These are phyloP conservation scores for Pterocarpus santalinus DNA, from an alignment of 306 rosid genomes.

Conservation along the genomic window DNA sequence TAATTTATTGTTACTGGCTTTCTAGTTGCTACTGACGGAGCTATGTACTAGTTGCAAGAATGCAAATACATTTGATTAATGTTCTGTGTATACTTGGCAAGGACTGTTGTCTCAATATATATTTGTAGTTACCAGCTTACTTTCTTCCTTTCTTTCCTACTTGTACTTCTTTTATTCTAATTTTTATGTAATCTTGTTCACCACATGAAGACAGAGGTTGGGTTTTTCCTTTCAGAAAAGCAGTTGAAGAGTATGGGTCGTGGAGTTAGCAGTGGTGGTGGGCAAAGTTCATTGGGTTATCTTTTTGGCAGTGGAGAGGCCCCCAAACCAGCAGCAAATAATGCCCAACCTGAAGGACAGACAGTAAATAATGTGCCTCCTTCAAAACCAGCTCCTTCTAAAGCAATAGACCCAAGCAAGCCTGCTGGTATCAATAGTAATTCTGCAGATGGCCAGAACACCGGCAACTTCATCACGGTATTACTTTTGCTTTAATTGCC, in stretches of 20 bases:
- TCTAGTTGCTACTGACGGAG: neutral
- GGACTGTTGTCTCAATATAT: conserved; percentile 10
- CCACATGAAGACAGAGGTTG: conserved; percentile 43
- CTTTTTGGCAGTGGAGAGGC: conserved; percentile 95
- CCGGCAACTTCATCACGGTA: conserved; percentile 98
- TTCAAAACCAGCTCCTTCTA: conserved; percentile 63
- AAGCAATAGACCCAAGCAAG: conserved; percentile 69
- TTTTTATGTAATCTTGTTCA: conserved; percentile 29
- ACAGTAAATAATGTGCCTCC: conserved; percentile 60
- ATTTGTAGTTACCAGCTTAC: neutral
- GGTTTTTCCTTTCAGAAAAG: conserved; percentile 42
- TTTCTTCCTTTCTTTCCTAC: neutral
- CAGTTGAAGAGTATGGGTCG: conserved; percentile 84
- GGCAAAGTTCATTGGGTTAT: conserved; percentile 98
- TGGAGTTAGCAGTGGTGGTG: conserved; percentile 98
- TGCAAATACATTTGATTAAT: conserved; percentile 12
- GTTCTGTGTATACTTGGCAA: neutral
- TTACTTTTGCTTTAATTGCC: conserved; percentile 12
- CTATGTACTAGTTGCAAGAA: neutral
- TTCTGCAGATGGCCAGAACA: conserved; percentile 94
- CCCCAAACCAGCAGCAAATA: conserved; percentile 69
- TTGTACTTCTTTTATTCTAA: conserved; percentile 37
- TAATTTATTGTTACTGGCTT: conserved; percentile 3
- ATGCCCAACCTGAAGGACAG: conserved; percentile 61
- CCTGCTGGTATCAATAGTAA: conserved; percentile 96